Percentiles rank a stretch among this genome's conserved stretches.
Evolutionary conservation across 2,329 filamentous ascomycete genomes (phyloP).

Genomic region (Aureobasidium sp.): DNA sequence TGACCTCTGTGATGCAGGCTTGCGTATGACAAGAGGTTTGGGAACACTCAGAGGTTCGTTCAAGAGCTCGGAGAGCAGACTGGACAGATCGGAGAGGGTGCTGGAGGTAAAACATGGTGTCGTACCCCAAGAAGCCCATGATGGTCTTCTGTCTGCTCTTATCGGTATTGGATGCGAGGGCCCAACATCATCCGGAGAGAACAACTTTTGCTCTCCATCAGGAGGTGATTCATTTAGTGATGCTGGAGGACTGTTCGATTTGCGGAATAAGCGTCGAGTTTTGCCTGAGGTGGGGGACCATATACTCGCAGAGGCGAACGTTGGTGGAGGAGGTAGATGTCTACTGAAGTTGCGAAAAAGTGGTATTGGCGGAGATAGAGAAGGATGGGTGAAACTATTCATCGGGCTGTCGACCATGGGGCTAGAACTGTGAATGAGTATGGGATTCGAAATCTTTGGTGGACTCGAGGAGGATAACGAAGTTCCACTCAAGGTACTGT

Average conservation of each 20-base stretch:
- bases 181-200: background rate
- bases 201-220: background rate
- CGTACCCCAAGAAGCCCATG: background rate
- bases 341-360: slow-evolving; percentile 29
- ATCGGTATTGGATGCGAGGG: background rate
- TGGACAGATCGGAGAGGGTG: background rate
- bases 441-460: background rate
- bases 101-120: background rate
- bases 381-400: background rate
- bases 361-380: background rate
- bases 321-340: slow-evolving; percentile 18
- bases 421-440: background rate
- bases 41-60: background rate
- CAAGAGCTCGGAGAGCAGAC: background rate
- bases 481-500: background rate
- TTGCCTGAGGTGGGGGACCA: background rate
- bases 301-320: slow-evolving; percentile 11
- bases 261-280: slow-evolving; percentile 9
- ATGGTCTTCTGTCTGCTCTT: background rate
- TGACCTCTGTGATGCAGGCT: background rate
- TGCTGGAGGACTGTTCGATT: background rate
- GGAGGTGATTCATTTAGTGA: background rate
- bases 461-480: background rate
- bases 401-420: background rate
- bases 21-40: slow-evolving; percentile 1